phyloP scores from a whole-genome alignment of 1,139 yeast species.

The Protomyces pachydermus region DNA sequence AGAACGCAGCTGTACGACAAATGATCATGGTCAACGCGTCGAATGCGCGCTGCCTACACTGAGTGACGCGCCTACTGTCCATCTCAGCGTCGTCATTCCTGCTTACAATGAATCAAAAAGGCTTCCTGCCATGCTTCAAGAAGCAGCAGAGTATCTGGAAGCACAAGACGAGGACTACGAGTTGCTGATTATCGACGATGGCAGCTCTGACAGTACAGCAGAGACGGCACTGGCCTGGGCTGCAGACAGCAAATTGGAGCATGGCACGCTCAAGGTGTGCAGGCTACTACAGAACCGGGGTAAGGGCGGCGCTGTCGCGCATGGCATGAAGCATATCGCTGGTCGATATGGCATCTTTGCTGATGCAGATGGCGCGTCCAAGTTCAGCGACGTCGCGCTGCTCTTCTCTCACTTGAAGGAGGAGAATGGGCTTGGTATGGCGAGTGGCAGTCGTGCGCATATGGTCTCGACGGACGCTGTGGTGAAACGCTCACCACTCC shows the following conservation, averaged over 20 bases:
- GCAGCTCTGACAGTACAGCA: slow-evolving; percentile 76
- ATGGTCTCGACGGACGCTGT: slow-evolving; percentile 96
- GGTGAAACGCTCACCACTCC: slow-evolving; percentile 77
- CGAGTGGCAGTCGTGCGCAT: slow-evolving; percentile 92
- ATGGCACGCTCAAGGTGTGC: slow-evolving; percentile 65
- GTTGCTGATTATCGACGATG: slow-evolving; percentile 84
- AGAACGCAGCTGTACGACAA: slow-evolving; percentile 28
- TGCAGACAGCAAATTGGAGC: slow-evolving; percentile 44
- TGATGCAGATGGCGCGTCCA: slow-evolving; percentile 96
- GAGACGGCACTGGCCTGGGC: slow-evolving; percentile 69
- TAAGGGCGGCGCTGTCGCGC: slow-evolving; percentile 97
- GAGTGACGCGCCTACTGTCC: slow-evolving; percentile 37
- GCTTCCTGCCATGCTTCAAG: slow-evolving; percentile 69
- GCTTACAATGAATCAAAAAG: slow-evolving; percentile 82
- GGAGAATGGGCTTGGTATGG: slow-evolving; percentile 49
- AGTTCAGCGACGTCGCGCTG: slow-evolving; percentile 61
- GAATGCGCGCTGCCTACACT: slow-evolving; percentile 21
- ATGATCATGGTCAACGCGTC: slow-evolving; percentile 4
- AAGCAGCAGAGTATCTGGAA: slow-evolving; percentile 58
- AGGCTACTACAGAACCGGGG: slow-evolving; percentile 73
- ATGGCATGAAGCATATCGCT: slow-evolving; percentile 72
- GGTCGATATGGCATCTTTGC: slow-evolving; percentile 80
- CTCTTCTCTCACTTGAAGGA: slow-evolving; percentile 49
- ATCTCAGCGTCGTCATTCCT: slow-evolving; percentile 76
- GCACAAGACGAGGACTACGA: slow-evolving; percentile 49